A percentile compares a stretch with the other conserved stretches of the same genome.
Evolutionary conservation across 768 basidiomycete genomes (phyloP).

Genomic region (Mrakia hoshinonis): DNA sequence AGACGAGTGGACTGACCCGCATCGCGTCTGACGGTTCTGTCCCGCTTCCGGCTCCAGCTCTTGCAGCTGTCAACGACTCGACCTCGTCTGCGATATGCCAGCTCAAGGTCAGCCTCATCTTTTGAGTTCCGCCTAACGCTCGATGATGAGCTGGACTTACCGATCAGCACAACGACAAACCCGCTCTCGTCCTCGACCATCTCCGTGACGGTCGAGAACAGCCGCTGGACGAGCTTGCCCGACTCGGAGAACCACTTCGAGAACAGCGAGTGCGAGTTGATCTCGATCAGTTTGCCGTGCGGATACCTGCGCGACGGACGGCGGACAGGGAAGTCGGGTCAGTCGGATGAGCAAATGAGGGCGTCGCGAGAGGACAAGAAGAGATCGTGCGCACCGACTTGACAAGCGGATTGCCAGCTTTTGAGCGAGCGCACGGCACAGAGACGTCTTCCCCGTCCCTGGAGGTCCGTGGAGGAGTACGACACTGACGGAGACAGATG

Average conservation of each 20-base stretch:
- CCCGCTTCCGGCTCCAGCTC: slow-evolving; percentile 88
- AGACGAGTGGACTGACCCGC: slow-evolving; percentile 49
- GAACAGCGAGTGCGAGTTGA: slow-evolving; percentile 96
- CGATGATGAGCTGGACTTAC: slow-evolving; percentile 42
- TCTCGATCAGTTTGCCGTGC: slow-evolving; percentile 80
- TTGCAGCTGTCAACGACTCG: slow-evolving; percentile 85
- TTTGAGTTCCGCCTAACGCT: not conserved
- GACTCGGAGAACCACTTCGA: slow-evolving; percentile 99
- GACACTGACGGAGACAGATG: slow-evolving; percentile 44
- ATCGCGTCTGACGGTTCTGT: slow-evolving; percentile 93
- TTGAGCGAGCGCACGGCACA: slow-evolving; percentile 89
- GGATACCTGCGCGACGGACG: slow-evolving; percentile 55
- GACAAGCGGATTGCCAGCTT: slow-evolving; percentile 86
- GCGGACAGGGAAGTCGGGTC: not conserved
- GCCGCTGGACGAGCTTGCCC: slow-evolving; percentile 88
- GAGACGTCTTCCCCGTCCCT: slow-evolving; percentile 92
- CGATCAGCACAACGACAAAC: slow-evolving; percentile 90
- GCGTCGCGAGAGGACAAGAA: not conserved
- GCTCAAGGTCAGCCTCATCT: not conserved
- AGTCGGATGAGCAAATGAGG: slow-evolving; percentile 8
- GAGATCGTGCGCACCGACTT: slow-evolving; percentile 51
- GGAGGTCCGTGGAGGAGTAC: slow-evolving; percentile 93
- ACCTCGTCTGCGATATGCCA: slow-evolving; percentile 67
- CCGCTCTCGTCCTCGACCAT: slow-evolving; percentile 83
- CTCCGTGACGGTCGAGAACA: slow-evolving; percentile 81